A percentile compares a stretch with the other conserved stretches of the same genome.
Evolutionary conservation across 306 rosid species (phyloP).

Genomic region (Casuarina cunninghamiana): DNA sequence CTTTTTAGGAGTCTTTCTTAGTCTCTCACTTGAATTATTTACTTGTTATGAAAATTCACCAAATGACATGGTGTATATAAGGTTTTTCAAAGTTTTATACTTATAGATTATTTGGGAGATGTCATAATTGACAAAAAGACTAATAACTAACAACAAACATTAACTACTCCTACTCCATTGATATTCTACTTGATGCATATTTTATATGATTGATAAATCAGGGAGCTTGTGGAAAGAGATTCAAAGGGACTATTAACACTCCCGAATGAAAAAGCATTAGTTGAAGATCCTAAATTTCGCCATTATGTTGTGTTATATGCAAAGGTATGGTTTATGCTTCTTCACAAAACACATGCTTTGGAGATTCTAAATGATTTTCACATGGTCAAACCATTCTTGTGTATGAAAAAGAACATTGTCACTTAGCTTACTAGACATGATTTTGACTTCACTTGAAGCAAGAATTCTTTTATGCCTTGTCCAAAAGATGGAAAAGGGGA

Average conservation of each 20-base stretch:
- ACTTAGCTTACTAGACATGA: not conserved
- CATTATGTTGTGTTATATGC: constrained; percentile 65
- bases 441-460: not conserved
- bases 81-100: no score
- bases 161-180: no score
- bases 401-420: not conserved
- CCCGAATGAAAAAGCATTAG: constrained; percentile 67
- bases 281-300: constrained; percentile 51
- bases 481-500: not conserved
- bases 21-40: no score
- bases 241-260: constrained; percentile 55
- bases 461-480: not conserved
- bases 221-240: constrained; percentile 52
- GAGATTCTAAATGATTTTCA: not conserved
- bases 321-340: constrained; percentile 1
- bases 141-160: no score
- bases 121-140: no score
- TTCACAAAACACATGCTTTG: not conserved
- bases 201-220: constrained; percentile 14
- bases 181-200: not conserved
- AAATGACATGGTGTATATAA: no score
- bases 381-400: not conserved
- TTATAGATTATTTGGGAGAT: no score
- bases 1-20: no score
- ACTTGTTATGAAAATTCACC: no score